Evolutionary conservation across 129 eudicot genomes (phyloP), one percentile per base, ranked within the genome.

Genomic region (Helianthus tuberosus): DNA sequence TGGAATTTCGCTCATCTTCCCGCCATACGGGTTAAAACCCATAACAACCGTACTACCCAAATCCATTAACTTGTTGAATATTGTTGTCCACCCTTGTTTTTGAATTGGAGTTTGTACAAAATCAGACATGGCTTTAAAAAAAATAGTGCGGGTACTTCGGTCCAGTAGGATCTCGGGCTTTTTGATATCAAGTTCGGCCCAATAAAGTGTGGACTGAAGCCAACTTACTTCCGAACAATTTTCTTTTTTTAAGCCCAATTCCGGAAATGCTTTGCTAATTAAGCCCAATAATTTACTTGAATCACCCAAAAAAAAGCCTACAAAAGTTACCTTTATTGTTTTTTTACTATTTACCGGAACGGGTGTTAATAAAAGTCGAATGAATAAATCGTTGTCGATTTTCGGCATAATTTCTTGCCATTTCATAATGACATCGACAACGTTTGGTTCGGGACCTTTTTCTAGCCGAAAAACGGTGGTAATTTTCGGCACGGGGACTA

Each of bases 1-100:
- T 0, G 86, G 39, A 43, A 89, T n/a, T 2, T 81, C 85, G 35
- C 50, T 66, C 92, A 89, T 84, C 16, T 60, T 75, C 65, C 96
- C 96, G 1, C 92, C 96, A 14, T 82, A 82, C 8, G 84, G 68
- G 41, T 81, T 80, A 13, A 80, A 81, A 32, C 72, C 71, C 9
- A 71, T 14, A 14, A 65, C 66, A 9, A 78, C 65, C 71, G 53
- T 71, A 41, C 70, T 72, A 41, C 70, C 77, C 13, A 84, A 25
- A 25, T 76, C 80, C n/a, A 20, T 23, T 43, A 84, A 54, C 35
- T 80, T 84, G 39, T 80, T 67, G 29, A 75, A 72, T 59, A 84
- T 71, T 3, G 48, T 64, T 10, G 69, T 66, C 65, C 77, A 63
- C 41, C 82, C 88, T 2, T 44, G 60, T 54, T 80, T 69, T 1